These are phyloP conservation scores for Phaeosphaeriaceae sp. DNA, from an alignment of 2,329 filamentous ascomycete genomes.

Conservation along the genomic window DNA sequence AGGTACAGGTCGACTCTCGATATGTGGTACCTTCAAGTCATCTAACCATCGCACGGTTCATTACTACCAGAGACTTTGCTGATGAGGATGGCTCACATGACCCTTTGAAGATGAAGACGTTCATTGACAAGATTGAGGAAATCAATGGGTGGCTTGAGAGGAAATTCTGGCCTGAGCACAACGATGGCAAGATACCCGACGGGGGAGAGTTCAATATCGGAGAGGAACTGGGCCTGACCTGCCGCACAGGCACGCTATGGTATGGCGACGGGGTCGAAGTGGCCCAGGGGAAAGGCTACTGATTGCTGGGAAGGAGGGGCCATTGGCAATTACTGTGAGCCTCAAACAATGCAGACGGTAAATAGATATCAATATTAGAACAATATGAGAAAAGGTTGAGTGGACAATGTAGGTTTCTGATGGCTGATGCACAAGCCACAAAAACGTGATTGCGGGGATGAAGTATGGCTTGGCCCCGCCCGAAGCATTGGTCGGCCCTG, in stretches of 20 bases:
- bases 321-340: no score
- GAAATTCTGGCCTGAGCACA: slow-evolving; percentile 69
- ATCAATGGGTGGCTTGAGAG: slow-evolving; percentile 77
- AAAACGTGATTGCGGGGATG: slow-evolving; percentile 5
- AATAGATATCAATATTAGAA: no score
- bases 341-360: no score
- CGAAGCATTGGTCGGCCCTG: not conserved
- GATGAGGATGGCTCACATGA: slow-evolving; percentile 52
- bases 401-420: not conserved
- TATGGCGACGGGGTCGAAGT: slow-evolving; percentile 75
- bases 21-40: slow-evolving; percentile 92
- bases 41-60: slow-evolving; percentile 83
- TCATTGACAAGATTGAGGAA: slow-evolving; percentile 73
- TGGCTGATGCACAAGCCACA: no score
- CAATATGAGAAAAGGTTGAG: no score
- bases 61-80: slow-evolving; percentile 66
- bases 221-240: slow-evolving; percentile 80
- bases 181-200: slow-evolving; percentile 49
- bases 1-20: slow-evolving; percentile 74
- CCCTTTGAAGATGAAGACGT: slow-evolving; percentile 63
- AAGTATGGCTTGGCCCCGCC: slow-evolving; percentile 15
- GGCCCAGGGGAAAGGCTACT: slow-evolving; percentile 58
- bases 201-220: slow-evolving; percentile 86
- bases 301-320: slow-evolving; percentile 8
- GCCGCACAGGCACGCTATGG: slow-evolving; percentile 78